A percentile compares a stretch with the other conserved stretches of the same genome.
Evolutionary conservation across 1,139 yeast genomes (phyloP).

Genomic region (Starmera stellimalicola): DNA sequence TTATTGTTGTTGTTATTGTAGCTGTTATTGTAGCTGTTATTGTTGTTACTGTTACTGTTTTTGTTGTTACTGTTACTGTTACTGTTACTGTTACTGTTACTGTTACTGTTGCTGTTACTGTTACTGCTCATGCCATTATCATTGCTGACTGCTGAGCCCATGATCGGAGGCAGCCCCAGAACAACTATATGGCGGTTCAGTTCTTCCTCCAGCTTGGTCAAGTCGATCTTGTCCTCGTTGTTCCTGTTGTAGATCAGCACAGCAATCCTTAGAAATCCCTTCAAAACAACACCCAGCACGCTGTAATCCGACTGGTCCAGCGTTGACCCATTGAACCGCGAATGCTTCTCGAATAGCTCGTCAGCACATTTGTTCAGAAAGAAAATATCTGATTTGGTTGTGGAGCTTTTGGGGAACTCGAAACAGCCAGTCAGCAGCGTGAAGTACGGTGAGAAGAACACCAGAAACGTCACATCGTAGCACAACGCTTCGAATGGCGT

Average conservation of each 20-base stretch:
- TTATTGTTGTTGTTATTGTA: not conserved
- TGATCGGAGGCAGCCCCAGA: not conserved
- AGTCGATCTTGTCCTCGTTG: slow-evolving; percentile 7
- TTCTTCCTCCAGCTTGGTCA: slow-evolving; percentile 9
- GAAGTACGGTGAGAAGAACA: slow-evolving; percentile 16
- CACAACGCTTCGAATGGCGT: slow-evolving; percentile 5
- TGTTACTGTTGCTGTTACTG: not conserved
- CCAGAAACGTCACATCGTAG: slow-evolving; percentile 9
- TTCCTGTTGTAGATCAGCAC: slow-evolving; percentile 12
- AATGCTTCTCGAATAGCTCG: slow-evolving; percentile 3
- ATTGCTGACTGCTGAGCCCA: not conserved
- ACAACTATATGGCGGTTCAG: slow-evolving; percentile 6
- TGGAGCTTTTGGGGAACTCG: slow-evolving; percentile 11
- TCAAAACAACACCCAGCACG: slow-evolving; percentile 7
- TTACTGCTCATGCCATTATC: not conserved
- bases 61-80: not conserved
- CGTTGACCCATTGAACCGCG: not conserved
- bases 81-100: not conserved
- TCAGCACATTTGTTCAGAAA: slow-evolving; percentile 5
- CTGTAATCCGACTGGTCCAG: slow-evolving; percentile 5
- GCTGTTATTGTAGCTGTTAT: not conserved
- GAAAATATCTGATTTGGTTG: slow-evolving; percentile 9
- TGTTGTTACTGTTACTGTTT: not conserved
- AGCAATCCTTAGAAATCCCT: slow-evolving; percentile 12
- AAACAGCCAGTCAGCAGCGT: slow-evolving; percentile 14